phyloP scores from a whole-genome alignment of 495 filamentous ascomycete genomes.

The Penicillium malachiteum region DNA sequence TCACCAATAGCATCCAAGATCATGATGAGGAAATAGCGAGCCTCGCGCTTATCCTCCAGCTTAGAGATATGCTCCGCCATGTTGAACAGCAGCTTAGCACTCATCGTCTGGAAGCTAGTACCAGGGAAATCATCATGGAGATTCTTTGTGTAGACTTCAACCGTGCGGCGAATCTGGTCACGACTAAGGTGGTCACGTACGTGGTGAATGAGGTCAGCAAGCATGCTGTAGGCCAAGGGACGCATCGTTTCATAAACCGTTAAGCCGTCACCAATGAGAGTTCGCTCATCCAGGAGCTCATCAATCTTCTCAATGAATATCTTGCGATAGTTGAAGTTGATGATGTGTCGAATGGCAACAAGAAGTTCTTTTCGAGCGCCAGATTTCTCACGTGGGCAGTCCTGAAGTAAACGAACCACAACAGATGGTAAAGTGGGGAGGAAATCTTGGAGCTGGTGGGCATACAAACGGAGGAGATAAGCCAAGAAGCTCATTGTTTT shows the following conservation, averaged over 20 bases:
- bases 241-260: conserved; percentile 97
- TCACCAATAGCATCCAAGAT: conserved; percentile 97
- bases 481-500: conserved; percentile 99
- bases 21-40: conserved; percentile 93
- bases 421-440: conserved; percentile 84
- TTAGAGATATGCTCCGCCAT: conserved; percentile 97
- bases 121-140: conserved; percentile 94
- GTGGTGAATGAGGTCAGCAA: conserved; percentile 96
- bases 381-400: conserved; percentile 92
- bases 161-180: conserved; percentile 89
- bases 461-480: conserved; percentile 86
- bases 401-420: conserved; percentile 86
- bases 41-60: conserved; percentile 85
- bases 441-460: conserved; percentile 85
- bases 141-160: conserved; percentile 96
- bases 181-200: conserved; percentile 80
- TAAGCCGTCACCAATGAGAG: conserved; percentile 90
- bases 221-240: conserved; percentile 95
- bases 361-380: conserved; percentile 90
- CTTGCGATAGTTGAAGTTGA: conserved; percentile 97
- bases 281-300: conserved; percentile 88
- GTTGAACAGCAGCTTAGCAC: conserved; percentile 92
- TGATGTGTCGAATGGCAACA: conserved; percentile 96
- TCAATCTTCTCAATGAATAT: conserved; percentile 96
- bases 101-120: conserved; percentile 99